phyloP scores from a whole-genome alignment of 345 rosid genomes.

The Populus euphratica region DNA sequence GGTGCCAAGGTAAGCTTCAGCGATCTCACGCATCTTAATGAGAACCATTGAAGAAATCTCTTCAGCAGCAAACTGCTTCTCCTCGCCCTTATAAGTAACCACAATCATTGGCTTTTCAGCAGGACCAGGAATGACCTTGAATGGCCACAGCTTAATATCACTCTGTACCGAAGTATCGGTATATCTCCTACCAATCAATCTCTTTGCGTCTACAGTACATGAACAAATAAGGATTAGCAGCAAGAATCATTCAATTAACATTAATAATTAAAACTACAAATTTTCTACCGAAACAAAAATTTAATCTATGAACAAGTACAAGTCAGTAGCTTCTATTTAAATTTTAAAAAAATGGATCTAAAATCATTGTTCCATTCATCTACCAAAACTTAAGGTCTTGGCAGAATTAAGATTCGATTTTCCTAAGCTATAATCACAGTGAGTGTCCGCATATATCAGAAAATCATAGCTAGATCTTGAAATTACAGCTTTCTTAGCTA shows the following conservation, averaged over 20 bases:
- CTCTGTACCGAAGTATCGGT: too few relatives aligned
- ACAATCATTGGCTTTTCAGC: too few relatives aligned
- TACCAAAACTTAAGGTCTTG: not conserved
- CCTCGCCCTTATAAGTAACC: too few relatives aligned
- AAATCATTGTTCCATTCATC: not conserved
- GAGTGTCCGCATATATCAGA: not conserved
- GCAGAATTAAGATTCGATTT: not conserved
- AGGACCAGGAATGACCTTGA: too few relatives aligned
- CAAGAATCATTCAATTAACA: not conserved
- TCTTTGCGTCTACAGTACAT: conserved; percentile 22
- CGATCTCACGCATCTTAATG: too few relatives aligned
- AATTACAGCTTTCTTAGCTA: not conserved
- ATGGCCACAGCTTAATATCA: too few relatives aligned
- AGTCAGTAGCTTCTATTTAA: not conserved
- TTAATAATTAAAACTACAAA: not conserved
- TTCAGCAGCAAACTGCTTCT: too few relatives aligned
- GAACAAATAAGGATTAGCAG: not conserved
- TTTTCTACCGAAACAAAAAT: not conserved
- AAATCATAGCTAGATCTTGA: too few relatives aligned
- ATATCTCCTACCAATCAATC: conserved; percentile 31
- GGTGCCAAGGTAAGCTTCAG: too few relatives aligned
- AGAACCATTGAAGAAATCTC: too few relatives aligned
- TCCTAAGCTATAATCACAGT: not conserved
- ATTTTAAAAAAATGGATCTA: not conserved
- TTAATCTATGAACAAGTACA: not conserved